Evolutionary conservation across 495 filamentous ascomycete species (phyloP).

Genomic region (Rhypophila decipiens): DNA sequence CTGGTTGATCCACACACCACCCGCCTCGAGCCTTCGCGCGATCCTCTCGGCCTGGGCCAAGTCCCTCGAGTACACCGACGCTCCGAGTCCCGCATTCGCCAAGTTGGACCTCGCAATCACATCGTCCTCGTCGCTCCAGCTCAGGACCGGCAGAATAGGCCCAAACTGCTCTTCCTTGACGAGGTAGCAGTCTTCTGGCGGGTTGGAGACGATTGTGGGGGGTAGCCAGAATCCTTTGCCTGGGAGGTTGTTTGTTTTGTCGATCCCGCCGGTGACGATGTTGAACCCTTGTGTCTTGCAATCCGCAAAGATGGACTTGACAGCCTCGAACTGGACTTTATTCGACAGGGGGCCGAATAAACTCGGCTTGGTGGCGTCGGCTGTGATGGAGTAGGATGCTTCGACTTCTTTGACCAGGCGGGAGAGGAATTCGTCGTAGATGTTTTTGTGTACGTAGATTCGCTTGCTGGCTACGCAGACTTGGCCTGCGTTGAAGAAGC

Average conservation of each 20-base stretch:
- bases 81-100: conserved; percentile 49
- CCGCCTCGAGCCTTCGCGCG: conserved; percentile 46
- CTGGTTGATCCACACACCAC: conserved; percentile 54
- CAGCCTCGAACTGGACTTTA: conserved; percentile 49
- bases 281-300: conserved; percentile 40
- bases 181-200: conserved; percentile 35
- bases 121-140: conserved; percentile 53
- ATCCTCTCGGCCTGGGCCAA: conserved; percentile 43
- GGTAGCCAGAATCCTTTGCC: conserved; percentile 41
- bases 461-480: conserved; percentile 52
- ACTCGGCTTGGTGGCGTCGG: conserved; percentile 34
- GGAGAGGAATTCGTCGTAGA: conserved; percentile 57
- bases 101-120: conserved; percentile 52
- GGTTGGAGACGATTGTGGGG: conserved; percentile 45
- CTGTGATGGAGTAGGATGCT: conserved; percentile 38
- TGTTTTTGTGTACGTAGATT: conserved; percentile 61
- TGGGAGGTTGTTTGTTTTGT: conserved; percentile 8
- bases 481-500: conserved; percentile 57
- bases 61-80: conserved; percentile 52
- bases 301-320: conserved; percentile 40
- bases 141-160: conserved; percentile 51
- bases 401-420: conserved; percentile 51
- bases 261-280: conserved; percentile 34
- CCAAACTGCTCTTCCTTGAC: conserved; percentile 48
- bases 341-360: conserved; percentile 57